Evolutionary conservation across 257 asterid species (phyloP), one percentile per base, ranked within the genome.

Genomic region (Phtheirospermum japonicum): DNA sequence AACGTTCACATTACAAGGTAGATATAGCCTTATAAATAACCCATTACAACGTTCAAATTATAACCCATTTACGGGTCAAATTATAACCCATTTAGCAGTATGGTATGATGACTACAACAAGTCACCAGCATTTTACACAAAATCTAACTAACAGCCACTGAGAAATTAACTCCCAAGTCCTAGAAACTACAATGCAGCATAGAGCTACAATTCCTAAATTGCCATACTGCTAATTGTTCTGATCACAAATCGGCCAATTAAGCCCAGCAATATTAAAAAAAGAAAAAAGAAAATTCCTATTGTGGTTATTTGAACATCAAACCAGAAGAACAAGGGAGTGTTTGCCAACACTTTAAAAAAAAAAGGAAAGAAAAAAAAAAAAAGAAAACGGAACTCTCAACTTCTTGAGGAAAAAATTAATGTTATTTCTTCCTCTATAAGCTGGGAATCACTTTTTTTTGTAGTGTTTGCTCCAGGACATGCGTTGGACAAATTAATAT

Each of bases 131-230:
- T 52, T 56, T 33, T 66, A 56, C 58, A 66, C 42, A 28, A 42
- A 42, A 6, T 13, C n/a, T 12, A n/a, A 17, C 59, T 46, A 67
- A 33, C 48, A 57, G 40, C 26, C 40, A 46, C 51, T 12, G 30
- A 30, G 51, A 28, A 46, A 61, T 56, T 64, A 66, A 43, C 67
- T 50, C 40, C 28, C 71, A 64, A 49, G 42, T 16, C 10, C 28
- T n/a, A 55, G 37, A 65, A 40, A 54, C 68, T 61, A 13, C 23
- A 54, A 14, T 66, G 61, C 61, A 61, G 30, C 57, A 57, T 43
- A 36, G 48, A 39, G 14, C 46, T 32, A 42, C 64, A 17, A 34
- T 50, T 14, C 52, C 49, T 69, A 30, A 69, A 63, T 9, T 23
- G 17, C 60, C 45, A 64, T 20, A 23, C 8, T 37, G 42, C 69